Evolutionary conservation across 345 rosid species (phyloP).

Genomic region (Populus alba): DNA sequence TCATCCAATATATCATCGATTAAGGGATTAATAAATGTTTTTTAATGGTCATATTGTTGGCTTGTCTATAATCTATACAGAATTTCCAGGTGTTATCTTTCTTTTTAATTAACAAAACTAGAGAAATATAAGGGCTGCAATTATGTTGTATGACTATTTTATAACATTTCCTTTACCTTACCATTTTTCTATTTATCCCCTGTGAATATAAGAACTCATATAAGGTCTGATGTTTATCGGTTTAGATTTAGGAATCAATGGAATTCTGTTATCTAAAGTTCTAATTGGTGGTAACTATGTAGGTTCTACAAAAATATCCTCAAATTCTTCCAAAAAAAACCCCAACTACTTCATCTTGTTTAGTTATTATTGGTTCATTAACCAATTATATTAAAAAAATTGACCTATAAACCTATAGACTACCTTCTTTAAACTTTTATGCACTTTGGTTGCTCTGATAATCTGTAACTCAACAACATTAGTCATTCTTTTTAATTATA

Average conservation of each 20-base stretch:
- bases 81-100: background rate
- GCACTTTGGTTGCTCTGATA: too few species aligned
- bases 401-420: too few species aligned
- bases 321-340: too few species aligned
- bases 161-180: background rate
- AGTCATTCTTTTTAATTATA: too few species aligned
- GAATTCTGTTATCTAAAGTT: background rate
- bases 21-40: background rate
- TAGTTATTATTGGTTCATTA: too few species aligned
- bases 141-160: background rate
- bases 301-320: background rate
- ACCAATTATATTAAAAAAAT: too few species aligned
- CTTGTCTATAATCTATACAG: background rate
- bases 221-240: background rate
- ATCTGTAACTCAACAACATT: too few species aligned
- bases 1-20: background rate
- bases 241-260: background rate
- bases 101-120: background rate
- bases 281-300: background rate
- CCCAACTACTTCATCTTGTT: too few species aligned
- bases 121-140: background rate
- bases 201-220: background rate
- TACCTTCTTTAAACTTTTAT: too few species aligned
- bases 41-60: background rate
- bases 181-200: background rate